A percentile compares a stretch with the other conserved stretches of the same genome.
phyloP scores from a whole-genome alignment of 75 land plant genomes.

The Pinus tabuliformis region DNA sequence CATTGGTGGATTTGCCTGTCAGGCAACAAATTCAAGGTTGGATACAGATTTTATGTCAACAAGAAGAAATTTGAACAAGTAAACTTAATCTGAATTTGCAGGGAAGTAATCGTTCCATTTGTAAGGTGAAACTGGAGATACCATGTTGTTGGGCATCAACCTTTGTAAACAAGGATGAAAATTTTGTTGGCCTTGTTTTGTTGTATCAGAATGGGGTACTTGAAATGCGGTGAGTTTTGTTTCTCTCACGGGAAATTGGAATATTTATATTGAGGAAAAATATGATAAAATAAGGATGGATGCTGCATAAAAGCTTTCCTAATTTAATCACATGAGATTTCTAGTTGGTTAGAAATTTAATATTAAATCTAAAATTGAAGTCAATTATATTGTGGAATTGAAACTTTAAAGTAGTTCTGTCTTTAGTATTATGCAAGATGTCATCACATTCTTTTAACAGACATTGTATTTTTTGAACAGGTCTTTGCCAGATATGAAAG shows the following conservation, averaged over 20 bases:
- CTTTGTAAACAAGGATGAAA: constrained; percentile 41
- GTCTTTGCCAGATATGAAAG: constrained; percentile 50
- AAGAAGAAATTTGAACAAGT: background rate
- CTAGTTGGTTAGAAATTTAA: background rate
- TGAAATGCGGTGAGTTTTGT: constrained; percentile 57
- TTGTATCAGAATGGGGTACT: constrained; percentile 62
- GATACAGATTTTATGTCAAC: background rate
- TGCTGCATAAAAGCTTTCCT: background rate
- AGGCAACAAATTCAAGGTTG: background rate
- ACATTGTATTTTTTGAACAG: constrained; percentile 20
- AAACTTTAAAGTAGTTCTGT: background rate
- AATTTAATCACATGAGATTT: background rate
- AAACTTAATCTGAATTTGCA: constrained; percentile 7
- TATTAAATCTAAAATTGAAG: background rate
- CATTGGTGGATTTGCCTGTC: background rate
- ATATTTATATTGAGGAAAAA: background rate
- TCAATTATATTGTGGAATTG: background rate
- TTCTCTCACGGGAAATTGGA: background rate
- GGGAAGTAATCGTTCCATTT: constrained; percentile 28
- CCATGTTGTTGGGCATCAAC: constrained; percentile 71
- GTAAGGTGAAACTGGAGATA: constrained; percentile 51
- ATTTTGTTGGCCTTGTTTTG: constrained; percentile 39
- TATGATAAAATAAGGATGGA: background rate
- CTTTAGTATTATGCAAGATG: no score
- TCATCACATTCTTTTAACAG: background rate